Percentiles rank a stretch among this genome's conserved stretches.
phyloP scores from a whole-genome alignment of 148 eudicot genomes.

The Fagopyrum esculentum region DNA sequence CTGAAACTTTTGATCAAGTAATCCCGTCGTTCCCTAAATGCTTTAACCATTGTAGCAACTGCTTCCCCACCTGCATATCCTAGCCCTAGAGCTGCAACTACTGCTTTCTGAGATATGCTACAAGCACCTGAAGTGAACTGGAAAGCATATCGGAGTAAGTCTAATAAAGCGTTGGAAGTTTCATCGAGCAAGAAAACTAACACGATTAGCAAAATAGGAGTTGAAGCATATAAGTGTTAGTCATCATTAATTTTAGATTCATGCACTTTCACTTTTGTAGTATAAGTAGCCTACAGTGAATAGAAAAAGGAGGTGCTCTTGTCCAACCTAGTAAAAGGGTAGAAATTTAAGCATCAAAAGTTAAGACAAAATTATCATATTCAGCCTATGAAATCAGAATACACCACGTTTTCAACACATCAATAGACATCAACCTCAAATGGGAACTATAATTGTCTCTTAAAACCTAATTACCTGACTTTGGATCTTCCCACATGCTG shows the following conservation, averaged over 20 bases:
- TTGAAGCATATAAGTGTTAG: background rate
- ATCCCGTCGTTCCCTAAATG: conserved; percentile 84
- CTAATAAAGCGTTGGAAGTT: background rate
- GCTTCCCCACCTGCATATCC: conserved; percentile 89
- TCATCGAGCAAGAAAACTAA: background rate
- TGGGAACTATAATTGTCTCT: background rate
- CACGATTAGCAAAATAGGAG: background rate
- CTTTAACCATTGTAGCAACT: conserved; percentile 80
- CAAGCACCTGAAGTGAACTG: conserved; percentile 87
- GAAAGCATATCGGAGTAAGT: conserved; percentile 17
- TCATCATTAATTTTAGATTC: background rate
- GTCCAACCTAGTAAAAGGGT: background rate
- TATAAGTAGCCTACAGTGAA: background rate
- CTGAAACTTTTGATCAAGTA: conserved; percentile 61
- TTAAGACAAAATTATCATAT: background rate
- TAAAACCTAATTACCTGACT: conserved; percentile 57
- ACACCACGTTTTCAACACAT: background rate
- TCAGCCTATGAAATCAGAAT: background rate
- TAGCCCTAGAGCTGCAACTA: conserved; percentile 85
- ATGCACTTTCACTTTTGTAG: background rate
- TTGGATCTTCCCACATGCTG: conserved; percentile 94
- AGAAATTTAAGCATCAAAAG: background rate
- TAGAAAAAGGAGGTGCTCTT: background rate
- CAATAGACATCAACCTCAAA: background rate
- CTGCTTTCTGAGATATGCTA: conserved; percentile 90